These are phyloP conservation scores for Starmerella sp. DNA, from an alignment of 805 yeast genomes.

Conservation along the genomic window DNA sequence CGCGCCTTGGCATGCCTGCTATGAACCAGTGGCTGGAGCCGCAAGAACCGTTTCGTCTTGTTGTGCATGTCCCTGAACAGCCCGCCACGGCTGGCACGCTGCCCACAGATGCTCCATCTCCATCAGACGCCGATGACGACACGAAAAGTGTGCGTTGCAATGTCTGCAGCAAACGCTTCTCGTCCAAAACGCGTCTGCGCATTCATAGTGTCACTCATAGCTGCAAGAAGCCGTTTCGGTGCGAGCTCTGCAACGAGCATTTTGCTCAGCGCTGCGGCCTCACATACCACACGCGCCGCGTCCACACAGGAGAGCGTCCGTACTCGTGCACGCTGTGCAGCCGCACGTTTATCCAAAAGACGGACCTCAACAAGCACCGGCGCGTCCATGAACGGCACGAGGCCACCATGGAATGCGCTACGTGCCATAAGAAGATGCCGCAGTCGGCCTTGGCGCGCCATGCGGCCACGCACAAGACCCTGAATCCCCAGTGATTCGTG, in stretches of 20 bases:
- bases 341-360: slow-evolving; percentile 1
- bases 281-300: slow-evolving; percentile 2
- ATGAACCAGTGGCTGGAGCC: background rate
- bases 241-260: background rate
- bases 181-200: background rate
- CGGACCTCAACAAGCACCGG: slow-evolving; percentile 1
- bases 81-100: background rate
- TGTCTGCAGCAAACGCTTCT: background rate
- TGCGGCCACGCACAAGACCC: background rate
- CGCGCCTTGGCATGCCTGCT: background rate
- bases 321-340: background rate
- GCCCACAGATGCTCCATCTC: background rate
- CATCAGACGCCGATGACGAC: background rate
- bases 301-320: slow-evolving; percentile 2
- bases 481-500: background rate
- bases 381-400: slow-evolving; percentile 1
- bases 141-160: background rate
- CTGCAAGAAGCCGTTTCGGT: background rate
- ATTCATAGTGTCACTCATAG: background rate
- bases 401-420: background rate
- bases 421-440: background rate
- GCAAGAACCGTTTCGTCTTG: background rate
- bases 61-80: background rate
- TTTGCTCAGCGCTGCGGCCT: slow-evolving; percentile 4
- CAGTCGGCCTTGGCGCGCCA: background rate